Evolutionary conservation across 2,329 filamentous ascomycete genomes (phyloP).

Genomic region (Monosporascus sp.): DNA sequence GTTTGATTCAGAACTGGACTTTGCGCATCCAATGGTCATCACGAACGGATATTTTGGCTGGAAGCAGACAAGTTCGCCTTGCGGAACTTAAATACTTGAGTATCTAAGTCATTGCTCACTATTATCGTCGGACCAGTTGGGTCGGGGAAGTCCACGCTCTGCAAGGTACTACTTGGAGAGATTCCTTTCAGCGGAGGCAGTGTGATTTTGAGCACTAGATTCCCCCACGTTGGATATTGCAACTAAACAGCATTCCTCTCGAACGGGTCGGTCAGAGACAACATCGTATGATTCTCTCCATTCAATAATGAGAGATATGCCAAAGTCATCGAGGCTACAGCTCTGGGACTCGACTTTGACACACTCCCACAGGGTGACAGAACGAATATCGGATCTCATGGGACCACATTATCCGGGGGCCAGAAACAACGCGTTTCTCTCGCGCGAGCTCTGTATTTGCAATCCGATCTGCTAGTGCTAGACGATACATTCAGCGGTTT

Average conservation of each 20-base stretch:
- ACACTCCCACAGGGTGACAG: conserved; percentile 30
- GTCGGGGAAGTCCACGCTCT: conserved; percentile 39
- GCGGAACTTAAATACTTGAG: conserved; percentile 25
- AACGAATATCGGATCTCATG: conserved; percentile 39
- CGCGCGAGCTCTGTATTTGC: conserved; percentile 28
- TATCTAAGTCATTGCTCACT: conserved; percentile 28
- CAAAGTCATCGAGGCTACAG: conserved; percentile 21
- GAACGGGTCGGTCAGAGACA: conserved; percentile 27
- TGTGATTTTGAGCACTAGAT: conserved; percentile 14
- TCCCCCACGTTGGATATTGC: conserved; percentile 30
- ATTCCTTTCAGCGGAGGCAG: conserved; percentile 22
- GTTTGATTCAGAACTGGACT: not conserved
- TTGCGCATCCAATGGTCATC: conserved; percentile 7
- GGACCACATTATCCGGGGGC: conserved; percentile 40
- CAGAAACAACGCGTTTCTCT: conserved; percentile 37
- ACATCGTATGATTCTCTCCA: conserved; percentile 23
- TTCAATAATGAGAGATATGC: conserved; percentile 21
- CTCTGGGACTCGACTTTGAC: conserved; percentile 25
- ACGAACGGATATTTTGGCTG: conserved; percentile 30
- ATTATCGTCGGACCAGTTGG: conserved; percentile 39
- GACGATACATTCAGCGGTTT: conserved; percentile 33
- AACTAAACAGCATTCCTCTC: conserved; percentile 31
- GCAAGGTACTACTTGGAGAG: conserved; percentile 35
- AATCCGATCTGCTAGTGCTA: conserved; percentile 24
- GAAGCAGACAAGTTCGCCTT: conserved; percentile 21